These are phyloP conservation scores for Saccharum officinarum DNA, from an alignment of 176 grass and related monocot species.

Conservation along the genomic window DNA sequence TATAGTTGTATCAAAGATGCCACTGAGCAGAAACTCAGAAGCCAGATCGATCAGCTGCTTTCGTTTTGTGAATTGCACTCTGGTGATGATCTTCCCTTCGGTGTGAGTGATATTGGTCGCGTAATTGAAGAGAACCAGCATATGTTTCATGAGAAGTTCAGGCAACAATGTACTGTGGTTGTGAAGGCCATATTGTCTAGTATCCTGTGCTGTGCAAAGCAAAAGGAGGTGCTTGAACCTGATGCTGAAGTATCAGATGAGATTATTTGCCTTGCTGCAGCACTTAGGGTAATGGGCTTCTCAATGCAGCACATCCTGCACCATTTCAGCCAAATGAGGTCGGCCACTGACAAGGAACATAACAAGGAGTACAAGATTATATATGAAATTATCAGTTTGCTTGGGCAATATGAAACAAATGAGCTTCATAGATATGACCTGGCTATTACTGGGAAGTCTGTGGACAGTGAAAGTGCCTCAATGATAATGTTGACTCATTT, in stretches of 20 bases:
- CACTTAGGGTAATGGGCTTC: constrained; percentile 41
- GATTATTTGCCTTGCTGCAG: constrained; percentile 48
- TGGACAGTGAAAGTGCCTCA: constrained; percentile 5
- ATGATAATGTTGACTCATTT: constrained; percentile 56
- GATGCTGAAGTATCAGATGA: constrained; percentile 34
- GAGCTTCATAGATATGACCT: constrained; percentile 37
- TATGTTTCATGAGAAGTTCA: constrained; percentile 44
- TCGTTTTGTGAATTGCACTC: constrained; percentile 35
- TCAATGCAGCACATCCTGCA: constrained; percentile 32
- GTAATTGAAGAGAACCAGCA: constrained; percentile 47
- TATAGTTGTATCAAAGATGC: not conserved
- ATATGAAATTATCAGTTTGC: constrained; percentile 12
- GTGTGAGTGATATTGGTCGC: constrained; percentile 14
- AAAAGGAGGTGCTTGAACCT: not conserved
- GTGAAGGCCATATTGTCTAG: constrained; percentile 35
- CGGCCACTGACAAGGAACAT: not conserved
- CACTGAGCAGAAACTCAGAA: constrained; percentile 38
- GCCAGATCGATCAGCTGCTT: constrained; percentile 32
- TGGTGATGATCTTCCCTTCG: constrained; percentile 11
- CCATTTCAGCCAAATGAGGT: not conserved
- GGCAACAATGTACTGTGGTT: constrained; percentile 26
- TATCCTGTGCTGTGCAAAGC: constrained; percentile 22
- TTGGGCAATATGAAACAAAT: constrained; percentile 35
- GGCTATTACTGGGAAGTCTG: not conserved
- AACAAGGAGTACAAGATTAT: not conserved